Conservation (phyloP, 176 grass and related monocot species). For the Aegilops speltoides region DNA sequence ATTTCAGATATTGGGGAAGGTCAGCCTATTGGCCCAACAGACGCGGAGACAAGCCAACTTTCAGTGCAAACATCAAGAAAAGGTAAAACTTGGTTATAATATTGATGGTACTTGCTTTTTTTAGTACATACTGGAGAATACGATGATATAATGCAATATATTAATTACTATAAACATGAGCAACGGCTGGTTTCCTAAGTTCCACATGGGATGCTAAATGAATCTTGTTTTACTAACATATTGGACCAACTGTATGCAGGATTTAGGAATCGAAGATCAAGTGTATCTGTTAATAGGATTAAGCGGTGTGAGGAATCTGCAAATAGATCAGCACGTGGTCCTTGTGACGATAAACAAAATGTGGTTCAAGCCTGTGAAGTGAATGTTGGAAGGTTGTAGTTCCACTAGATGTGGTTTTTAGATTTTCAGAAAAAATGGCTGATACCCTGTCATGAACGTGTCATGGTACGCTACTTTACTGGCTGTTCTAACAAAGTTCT, state of each 20-base stretch:
- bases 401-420: slow-evolving; percentile 17
- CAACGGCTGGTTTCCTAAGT: slow-evolving; percentile 17
- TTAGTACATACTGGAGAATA: not conserved
- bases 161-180: not conserved
- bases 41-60: slow-evolving; percentile 25
- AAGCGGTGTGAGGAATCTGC: slow-evolving; percentile 24
- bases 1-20: slow-evolving; percentile 39
- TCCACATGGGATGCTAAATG: slow-evolving; percentile 9
- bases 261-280: slow-evolving; percentile 28
- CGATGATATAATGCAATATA: not conserved
- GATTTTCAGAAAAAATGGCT: not conserved
- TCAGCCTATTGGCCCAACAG: slow-evolving; percentile 29
- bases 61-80: slow-evolving; percentile 35
- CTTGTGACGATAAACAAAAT: slow-evolving; percentile 24
- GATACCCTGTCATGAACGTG: slow-evolving; percentile 13
- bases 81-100: slow-evolving; percentile 23
- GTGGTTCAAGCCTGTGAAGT: slow-evolving; percentile 29
- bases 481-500: slow-evolving; percentile 6
- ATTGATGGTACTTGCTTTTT: not conserved
- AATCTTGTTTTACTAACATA: slow-evolving; percentile 24
- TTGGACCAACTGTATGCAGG: slow-evolving; percentile 39
- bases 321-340: slow-evolving; percentile 25
- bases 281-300: slow-evolving; percentile 28
- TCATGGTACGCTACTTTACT: slow-evolving; percentile 11
- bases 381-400: slow-evolving; percentile 50